Percentiles rank a stretch among this genome's conserved stretches.
These are phyloP conservation scores for Ormosia semicastrata DNA, from an alignment of 306 rosid species.

Conservation along the genomic window DNA sequence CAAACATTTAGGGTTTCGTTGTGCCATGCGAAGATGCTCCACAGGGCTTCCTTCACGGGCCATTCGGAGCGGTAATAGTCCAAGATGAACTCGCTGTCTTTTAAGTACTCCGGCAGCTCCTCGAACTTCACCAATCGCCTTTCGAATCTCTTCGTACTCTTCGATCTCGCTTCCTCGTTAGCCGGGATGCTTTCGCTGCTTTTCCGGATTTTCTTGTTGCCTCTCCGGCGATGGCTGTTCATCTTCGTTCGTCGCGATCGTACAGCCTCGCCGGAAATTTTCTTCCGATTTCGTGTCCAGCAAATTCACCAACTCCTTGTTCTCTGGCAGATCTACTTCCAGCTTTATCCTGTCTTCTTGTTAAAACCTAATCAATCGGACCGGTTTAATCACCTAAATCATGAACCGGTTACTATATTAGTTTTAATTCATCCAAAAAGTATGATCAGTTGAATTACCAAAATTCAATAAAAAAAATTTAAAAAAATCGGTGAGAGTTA, in stretches of 20 bases:
- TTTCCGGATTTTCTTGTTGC: neutral
- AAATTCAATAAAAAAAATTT: too few species aligned
- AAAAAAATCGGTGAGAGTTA: too few species aligned
- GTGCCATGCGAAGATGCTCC: slow-evolving; percentile 79
- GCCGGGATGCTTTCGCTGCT: neutral
- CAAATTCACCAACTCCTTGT: neutral
- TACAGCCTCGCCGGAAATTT: slow-evolving; percentile 23
- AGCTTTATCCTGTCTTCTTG: neutral
- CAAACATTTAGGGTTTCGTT: slow-evolving; percentile 91
- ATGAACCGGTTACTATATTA: too few species aligned
- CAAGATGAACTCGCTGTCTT: slow-evolving; percentile 83
- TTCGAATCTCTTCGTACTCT: slow-evolving; percentile 9
- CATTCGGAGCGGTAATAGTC: slow-evolving; percentile 84
- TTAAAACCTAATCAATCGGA: too few species aligned
- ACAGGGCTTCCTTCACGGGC: slow-evolving; percentile 71
- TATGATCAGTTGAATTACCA: too few species aligned
- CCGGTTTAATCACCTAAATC: too few species aligned
- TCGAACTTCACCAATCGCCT: slow-evolving; percentile 58
- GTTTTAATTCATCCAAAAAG: too few species aligned
- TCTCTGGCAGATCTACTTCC: slow-evolving; percentile 27
- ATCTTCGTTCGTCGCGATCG: neutral
- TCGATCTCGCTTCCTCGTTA: neutral
- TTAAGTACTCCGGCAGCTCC: slow-evolving; percentile 76
- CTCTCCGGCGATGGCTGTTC: slow-evolving; percentile 30
- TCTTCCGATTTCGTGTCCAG: slow-evolving; percentile 1